Evolutionary conservation across 768 basidiomycete genomes (phyloP).

Genomic region (Xerocomellus chrysenteron): DNA sequence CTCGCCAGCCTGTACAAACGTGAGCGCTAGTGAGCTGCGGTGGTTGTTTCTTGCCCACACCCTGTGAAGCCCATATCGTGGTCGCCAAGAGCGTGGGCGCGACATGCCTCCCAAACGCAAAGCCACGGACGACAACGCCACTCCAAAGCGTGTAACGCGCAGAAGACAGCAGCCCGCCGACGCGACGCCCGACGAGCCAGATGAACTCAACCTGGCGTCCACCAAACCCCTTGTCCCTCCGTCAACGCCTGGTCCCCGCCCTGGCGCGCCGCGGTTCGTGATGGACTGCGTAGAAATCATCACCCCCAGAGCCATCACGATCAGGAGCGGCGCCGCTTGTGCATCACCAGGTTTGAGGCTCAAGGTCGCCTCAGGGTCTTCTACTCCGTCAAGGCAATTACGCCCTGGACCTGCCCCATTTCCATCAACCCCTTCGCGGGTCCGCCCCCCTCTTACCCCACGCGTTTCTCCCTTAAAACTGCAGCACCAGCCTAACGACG

Average conservation of each 20-base stretch:
- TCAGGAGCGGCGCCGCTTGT: neutral
- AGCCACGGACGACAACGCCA: constrained; percentile 22
- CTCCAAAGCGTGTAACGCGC: constrained; percentile 36
- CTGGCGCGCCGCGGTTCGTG: constrained; percentile 20
- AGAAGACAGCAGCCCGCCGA: constrained; percentile 15
- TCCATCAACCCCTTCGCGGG: constrained; percentile 17
- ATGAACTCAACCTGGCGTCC: constrained; percentile 31
- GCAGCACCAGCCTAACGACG: constrained; percentile 1
- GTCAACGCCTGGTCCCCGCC: constrained; percentile 23
- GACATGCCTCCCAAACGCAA: constrained; percentile 46
- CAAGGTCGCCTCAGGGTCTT: constrained; percentile 5
- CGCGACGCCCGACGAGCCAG: constrained; percentile 17
- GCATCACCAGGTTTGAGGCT: constrained; percentile 16
- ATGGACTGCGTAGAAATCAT: constrained; percentile 34
- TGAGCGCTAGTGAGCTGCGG: constrained; percentile 5
- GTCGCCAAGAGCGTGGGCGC: constrained; percentile 12
- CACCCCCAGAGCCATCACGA: constrained; percentile 22
- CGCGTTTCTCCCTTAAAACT: constrained; percentile 18
- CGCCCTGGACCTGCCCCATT: neutral
- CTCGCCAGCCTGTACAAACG: constrained; percentile 57
- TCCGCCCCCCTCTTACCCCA: constrained; percentile 15
- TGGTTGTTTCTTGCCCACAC: constrained; percentile 29
- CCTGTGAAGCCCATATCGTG: constrained; percentile 64
- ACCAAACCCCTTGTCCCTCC: constrained; percentile 13
- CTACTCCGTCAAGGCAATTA: constrained; percentile 19